Conservation (phyloP, 441 rosid species). For the Daphne laureola region DNA sequence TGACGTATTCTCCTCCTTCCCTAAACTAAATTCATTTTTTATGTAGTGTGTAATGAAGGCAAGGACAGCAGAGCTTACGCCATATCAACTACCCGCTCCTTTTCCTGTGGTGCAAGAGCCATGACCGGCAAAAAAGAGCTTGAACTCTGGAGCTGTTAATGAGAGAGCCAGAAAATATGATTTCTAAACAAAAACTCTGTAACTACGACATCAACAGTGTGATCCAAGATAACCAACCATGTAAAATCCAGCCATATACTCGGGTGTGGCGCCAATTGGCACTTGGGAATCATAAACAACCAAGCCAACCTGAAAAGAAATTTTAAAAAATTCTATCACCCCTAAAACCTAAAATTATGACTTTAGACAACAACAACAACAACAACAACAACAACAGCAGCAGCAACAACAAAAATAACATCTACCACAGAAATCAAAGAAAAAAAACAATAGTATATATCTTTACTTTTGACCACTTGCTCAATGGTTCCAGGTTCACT, state of each 20-base stretch:
- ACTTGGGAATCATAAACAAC: conserved; percentile 91
- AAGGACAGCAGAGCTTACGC: conserved; percentile 54
- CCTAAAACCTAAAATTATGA: conserved; percentile 4
- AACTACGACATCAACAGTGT: conserved; percentile 2
- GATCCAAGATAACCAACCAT: conserved; percentile 37
- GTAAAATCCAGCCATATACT: conserved; percentile 87
- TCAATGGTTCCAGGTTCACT: conserved; percentile 81
- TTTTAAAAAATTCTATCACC: conserved; percentile 5
- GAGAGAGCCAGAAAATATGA: conserved; percentile 4
- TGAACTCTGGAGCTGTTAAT: conserved; percentile 79
- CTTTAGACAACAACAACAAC: not conserved
- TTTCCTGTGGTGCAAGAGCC: conserved; percentile 99
- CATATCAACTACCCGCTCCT: conserved; percentile 79
- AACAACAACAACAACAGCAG: no score
- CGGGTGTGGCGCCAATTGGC: conserved; percentile 98
- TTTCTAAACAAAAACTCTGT: not conserved
- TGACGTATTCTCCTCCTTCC: no score
- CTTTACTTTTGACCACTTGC: conserved; percentile 96
- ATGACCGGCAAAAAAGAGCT: conserved; percentile 95
- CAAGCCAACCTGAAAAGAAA: conserved; percentile 64
- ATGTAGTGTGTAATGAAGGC: not conserved
- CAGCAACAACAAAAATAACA: no score
- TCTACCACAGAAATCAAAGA: no score
- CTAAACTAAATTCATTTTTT: no score
- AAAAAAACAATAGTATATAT: no score